phyloP scores from a whole-genome alignment of 495 filamentous ascomycete genomes.

The Pseudevernia furfuracea region DNA sequence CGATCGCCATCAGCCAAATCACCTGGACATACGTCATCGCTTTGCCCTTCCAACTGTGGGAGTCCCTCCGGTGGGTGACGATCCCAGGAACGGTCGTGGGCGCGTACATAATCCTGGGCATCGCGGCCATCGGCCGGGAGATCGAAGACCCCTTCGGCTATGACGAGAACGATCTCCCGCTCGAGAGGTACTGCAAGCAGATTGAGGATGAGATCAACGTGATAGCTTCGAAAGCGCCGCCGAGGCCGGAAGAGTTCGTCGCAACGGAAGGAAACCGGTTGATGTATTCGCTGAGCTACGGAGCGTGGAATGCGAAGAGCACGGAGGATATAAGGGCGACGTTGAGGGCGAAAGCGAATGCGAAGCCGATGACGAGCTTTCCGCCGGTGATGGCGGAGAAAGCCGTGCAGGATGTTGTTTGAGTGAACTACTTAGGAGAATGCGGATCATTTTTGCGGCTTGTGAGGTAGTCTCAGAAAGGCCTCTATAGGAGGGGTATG shows the following conservation, averaged over 20 bases:
- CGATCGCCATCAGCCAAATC: constrained; percentile 78
- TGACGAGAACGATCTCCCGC: constrained; percentile 79
- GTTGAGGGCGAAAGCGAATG: constrained; percentile 38
- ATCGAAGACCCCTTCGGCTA: constrained; percentile 85
- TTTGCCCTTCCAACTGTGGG: constrained; percentile 75
- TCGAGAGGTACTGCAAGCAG: constrained; percentile 68
- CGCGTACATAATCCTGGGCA: constrained; percentile 85
- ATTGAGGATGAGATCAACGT: constrained; percentile 66
- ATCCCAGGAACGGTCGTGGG: constrained; percentile 78
- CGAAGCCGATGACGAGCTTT: neutral
- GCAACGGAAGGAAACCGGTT: constrained; percentile 52
- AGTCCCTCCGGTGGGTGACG: constrained; percentile 59
- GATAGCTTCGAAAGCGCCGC: constrained; percentile 53
- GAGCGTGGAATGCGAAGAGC: constrained; percentile 53
- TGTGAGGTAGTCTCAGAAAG: no score
- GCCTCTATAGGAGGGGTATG: no score
- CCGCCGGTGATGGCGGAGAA: neutral
- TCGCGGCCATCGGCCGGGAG: constrained; percentile 76
- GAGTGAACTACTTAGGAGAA: no score
- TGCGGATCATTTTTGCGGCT: no score
- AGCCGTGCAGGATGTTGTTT: neutral
- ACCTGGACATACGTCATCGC: constrained; percentile 79
- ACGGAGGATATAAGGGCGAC: constrained; percentile 53
- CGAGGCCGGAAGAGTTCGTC: constrained; percentile 51
- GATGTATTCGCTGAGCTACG: constrained; percentile 61